These are phyloP conservation scores for Rubia peregrina DNA, from an alignment of 305 asterid genomes.

Conservation along the genomic window DNA sequence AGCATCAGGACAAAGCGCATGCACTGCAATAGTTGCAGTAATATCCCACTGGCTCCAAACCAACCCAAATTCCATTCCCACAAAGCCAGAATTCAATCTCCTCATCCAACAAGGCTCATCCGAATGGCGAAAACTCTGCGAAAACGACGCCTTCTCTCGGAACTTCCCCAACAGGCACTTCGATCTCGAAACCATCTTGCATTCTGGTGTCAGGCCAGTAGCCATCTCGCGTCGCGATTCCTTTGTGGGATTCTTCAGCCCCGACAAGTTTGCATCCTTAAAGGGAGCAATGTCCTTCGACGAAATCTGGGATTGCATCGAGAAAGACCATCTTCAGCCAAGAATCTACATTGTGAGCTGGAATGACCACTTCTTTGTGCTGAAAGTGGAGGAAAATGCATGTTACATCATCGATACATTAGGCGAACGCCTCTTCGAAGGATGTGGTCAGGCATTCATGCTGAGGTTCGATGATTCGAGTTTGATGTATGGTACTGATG, in stretches of 20 bases:
- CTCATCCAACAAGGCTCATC: conserved; percentile 59
- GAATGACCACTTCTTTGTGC: conserved; percentile 71
- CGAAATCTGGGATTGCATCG: conserved; percentile 48
- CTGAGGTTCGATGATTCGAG: conserved; percentile 44
- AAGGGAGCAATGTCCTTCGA: conserved; percentile 62
- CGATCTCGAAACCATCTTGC: conserved; percentile 57
- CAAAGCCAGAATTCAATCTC: conserved; percentile 35
- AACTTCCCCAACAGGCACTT: conserved; percentile 69
- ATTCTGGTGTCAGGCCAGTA: conserved; percentile 43
- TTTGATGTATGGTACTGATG: conserved; percentile 19
- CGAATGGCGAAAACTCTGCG: conserved; percentile 62
- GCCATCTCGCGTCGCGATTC: conserved; percentile 39
- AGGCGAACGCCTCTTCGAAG: conserved; percentile 62
- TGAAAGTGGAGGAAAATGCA: conserved; percentile 46
- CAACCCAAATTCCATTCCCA: conserved; percentile 35
- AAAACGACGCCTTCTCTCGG: conserved; percentile 24
- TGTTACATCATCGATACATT: conserved; percentile 58
- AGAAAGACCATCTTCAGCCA: conserved; percentile 18
- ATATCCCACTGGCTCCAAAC: conserved; percentile 66
- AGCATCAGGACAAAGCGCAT: conserved; percentile 70
- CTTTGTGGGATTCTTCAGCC: conserved; percentile 59
- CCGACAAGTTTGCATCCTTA: conserved; percentile 42
- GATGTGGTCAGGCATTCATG: conserved; percentile 56
- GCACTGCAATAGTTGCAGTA: conserved; percentile 55
- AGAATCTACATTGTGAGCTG: conserved; percentile 59